A percentile compares a stretch with the other conserved stretches of the same genome.
Evolutionary conservation across 2,329 filamentous ascomycete species (phyloP).

Genomic region (Epichloe glyceriae): DNA sequence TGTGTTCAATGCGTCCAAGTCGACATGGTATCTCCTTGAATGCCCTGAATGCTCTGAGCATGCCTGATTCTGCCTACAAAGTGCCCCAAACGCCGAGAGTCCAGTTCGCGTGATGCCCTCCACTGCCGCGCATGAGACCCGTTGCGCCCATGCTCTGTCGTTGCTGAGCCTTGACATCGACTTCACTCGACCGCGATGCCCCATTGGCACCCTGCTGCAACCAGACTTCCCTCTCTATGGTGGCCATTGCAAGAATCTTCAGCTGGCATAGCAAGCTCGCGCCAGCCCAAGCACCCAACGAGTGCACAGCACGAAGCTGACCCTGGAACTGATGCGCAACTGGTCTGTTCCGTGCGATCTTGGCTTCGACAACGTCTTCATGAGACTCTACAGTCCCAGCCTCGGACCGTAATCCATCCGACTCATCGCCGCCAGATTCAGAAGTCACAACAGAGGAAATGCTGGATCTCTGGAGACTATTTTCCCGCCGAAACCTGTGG

Average conservation of each 20-base stretch:
- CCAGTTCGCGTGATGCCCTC: constrained; percentile 37
- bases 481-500: constrained; percentile 23
- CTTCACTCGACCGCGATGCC: constrained; percentile 45
- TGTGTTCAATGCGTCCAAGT: not conserved
- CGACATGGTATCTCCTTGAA: not conserved
- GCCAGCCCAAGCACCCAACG: constrained; percentile 61
- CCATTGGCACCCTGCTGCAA: constrained; percentile 51
- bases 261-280: constrained; percentile 58
- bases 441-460: constrained; percentile 12
- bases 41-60: not conserved
- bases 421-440: constrained; percentile 13
- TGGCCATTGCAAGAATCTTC: constrained; percentile 54
- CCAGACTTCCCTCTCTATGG: constrained; percentile 61
- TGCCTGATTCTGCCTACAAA: constrained; percentile 19
- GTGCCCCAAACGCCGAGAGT: constrained; percentile 51
- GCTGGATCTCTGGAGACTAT: constrained; percentile 9
- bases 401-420: constrained; percentile 10
- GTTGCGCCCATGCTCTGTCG: constrained; percentile 52
- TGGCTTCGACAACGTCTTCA: constrained; percentile 23
- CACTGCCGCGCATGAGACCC: constrained; percentile 27
- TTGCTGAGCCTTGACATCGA: constrained; percentile 44
- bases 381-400: constrained; percentile 14
- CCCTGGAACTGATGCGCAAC: constrained; percentile 37
- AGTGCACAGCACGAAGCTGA: constrained; percentile 51
- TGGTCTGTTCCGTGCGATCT: constrained; percentile 21